Evolutionary conservation across 805 yeast genomes (phyloP).

Genomic region (Priceomyces castillae): DNA sequence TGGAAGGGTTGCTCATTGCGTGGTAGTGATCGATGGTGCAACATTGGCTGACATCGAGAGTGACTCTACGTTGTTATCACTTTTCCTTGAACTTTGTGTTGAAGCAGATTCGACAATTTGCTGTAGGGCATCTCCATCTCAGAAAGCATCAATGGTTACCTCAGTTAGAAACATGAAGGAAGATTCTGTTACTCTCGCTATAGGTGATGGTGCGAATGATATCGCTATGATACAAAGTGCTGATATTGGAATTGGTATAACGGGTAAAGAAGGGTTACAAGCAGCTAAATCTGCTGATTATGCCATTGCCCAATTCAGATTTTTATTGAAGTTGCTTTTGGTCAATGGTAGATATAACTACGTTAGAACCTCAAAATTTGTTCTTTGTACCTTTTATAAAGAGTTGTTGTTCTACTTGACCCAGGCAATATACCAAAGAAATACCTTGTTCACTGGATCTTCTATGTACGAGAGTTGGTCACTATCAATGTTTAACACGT

Average conservation of each 20-base stretch:
- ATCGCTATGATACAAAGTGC: constrained; percentile 99
- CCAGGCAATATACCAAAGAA: constrained; percentile 82
- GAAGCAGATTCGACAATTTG: constrained; percentile 88
- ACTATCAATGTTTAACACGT: constrained; percentile 92
- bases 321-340: constrained; percentile 70
- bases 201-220: constrained; percentile 99
- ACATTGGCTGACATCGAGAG: constrained; percentile 71
- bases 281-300: constrained; percentile 95
- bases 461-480: constrained; percentile 96
- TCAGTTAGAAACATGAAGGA: constrained; percentile 71
- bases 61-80: constrained; percentile 67
- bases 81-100: constrained; percentile 82
- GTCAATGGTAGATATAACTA: constrained; percentile 98
- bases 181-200: constrained; percentile 80
- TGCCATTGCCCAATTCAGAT: constrained; percentile 92
- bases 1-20: constrained; percentile 88
- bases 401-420: constrained; percentile 87
- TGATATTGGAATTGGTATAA: constrained; percentile 95
- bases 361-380: constrained; percentile 86
- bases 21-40: constrained; percentile 91
- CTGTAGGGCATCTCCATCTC: constrained; percentile 96
- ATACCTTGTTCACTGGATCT: constrained; percentile 87
- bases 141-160: constrained; percentile 86
- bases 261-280: constrained; percentile 95
- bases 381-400: constrained; percentile 90